Percentiles rank a stretch among this genome's conserved stretches.
Conservation (phyloP, 148 eudicot species). For the Spergularia marina region DNA sequence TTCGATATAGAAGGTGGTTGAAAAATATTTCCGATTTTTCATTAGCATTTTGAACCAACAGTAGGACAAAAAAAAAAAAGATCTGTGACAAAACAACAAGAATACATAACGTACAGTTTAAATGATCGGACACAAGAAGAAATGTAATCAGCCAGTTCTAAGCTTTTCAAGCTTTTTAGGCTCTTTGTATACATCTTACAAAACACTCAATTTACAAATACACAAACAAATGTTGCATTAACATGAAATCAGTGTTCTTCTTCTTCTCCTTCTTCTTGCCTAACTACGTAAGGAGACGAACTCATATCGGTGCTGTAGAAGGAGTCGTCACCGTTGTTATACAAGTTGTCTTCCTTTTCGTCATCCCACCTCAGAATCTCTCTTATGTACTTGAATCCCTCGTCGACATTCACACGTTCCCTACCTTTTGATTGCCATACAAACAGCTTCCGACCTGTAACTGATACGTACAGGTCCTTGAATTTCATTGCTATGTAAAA, state of each 20-base stretch:
- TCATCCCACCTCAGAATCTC: slow-evolving; percentile 98
- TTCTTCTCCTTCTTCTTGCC: slow-evolving; percentile 34
- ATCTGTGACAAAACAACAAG: slow-evolving; percentile 15
- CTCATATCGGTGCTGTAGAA: slow-evolving; percentile 95
- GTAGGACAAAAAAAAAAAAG: slow-evolving; percentile 3
- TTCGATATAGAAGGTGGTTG: too few species aligned
- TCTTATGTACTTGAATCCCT: slow-evolving; percentile 79
- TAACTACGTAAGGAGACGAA: slow-evolving; percentile 66
- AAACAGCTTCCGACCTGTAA: slow-evolving; percentile 83
- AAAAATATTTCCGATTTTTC: too few species aligned
- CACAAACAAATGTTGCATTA: not conserved
- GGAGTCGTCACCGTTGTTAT: slow-evolving; percentile 65
- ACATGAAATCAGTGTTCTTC: not conserved
- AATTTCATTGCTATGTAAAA: slow-evolving; percentile 92
- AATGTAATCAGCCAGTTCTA: slow-evolving; percentile 7
- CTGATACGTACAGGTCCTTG: slow-evolving; percentile 81
- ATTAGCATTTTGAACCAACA: too few species aligned
- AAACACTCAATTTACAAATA: slow-evolving; percentile 18
- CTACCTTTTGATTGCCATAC: slow-evolving; percentile 92
- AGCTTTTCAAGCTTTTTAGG: slow-evolving; percentile 17
- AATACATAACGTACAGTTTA: not conserved
- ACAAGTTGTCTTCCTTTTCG: slow-evolving; percentile 72
- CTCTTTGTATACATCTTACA: slow-evolving; percentile 9
- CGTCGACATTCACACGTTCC: slow-evolving; percentile 71
- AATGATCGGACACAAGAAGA: slow-evolving; percentile 1